These are phyloP conservation scores for Berberis thunbergii DNA, from an alignment of 164 flowering plant species.

Conservation along the genomic window DNA sequence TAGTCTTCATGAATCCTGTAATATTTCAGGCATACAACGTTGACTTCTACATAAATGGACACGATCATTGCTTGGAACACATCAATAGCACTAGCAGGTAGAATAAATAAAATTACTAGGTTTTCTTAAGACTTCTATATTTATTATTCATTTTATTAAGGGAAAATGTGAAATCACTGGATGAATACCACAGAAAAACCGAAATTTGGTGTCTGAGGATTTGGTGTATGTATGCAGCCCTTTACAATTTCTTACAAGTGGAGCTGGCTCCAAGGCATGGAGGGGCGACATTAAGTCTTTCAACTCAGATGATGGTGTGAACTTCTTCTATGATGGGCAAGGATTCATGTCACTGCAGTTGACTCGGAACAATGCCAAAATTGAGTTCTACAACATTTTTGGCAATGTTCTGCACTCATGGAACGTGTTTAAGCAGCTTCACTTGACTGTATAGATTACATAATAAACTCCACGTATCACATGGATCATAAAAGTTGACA, in stretches of 20 bases:
- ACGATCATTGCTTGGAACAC: slow-evolving; percentile 67
- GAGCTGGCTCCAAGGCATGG: slow-evolving; percentile 83
- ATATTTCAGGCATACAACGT: slow-evolving; percentile 39
- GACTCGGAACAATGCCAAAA: slow-evolving; percentile 13
- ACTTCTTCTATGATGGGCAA: slow-evolving; percentile 61
- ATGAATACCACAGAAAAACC: neutral
- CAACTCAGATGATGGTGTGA: slow-evolving; percentile 18
- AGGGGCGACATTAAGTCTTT: slow-evolving; percentile 31
- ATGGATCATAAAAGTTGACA: neutral
- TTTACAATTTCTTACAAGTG: slow-evolving; percentile 59
- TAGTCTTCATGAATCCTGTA: neutral
- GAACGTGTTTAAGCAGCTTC: slow-evolving; percentile 23
- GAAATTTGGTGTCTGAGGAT: neutral
- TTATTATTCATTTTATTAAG: too few relatives aligned
- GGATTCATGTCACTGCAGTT: slow-evolving; percentile 30
- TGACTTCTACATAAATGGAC: slow-evolving; percentile 68
- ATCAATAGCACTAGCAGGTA: slow-evolving; percentile 43
- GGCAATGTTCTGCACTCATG: slow-evolving; percentile 40
- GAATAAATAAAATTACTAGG: neutral
- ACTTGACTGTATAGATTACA: neutral
- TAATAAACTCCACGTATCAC: neutral
- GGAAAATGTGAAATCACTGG: too few relatives aligned
- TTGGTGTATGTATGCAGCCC: slow-evolving; percentile 23
- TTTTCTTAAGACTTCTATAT: too few relatives aligned
- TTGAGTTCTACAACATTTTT: slow-evolving; percentile 39